These are phyloP conservation scores for Phylloporus sp. DNA, from an alignment of 768 basidiomycete species.

Conservation along the genomic window DNA sequence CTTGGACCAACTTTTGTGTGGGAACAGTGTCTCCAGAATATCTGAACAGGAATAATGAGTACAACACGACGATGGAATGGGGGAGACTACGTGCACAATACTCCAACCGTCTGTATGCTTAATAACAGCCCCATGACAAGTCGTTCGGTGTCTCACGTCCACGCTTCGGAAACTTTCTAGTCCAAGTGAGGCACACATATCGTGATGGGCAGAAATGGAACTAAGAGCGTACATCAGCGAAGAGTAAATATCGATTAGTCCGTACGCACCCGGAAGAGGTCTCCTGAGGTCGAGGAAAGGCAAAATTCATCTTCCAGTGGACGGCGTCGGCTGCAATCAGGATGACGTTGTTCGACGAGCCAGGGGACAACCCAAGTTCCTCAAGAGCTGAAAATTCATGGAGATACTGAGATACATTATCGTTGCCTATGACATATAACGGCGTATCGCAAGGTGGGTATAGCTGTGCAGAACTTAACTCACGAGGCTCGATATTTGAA, in stretches of 20 bases:
- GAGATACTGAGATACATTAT: slow-evolving; percentile 59
- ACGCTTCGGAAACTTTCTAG: slow-evolving; percentile 62
- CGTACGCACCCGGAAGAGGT: slow-evolving; percentile 3
- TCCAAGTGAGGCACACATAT: slow-evolving; percentile 52
- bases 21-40: slow-evolving; percentile 94
- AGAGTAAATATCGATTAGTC: not conserved
- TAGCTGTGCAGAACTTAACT: slow-evolving; percentile 43
- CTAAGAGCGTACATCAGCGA: slow-evolving; percentile 30
- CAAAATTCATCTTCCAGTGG: slow-evolving; percentile 40
- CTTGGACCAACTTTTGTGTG: slow-evolving; percentile 57
- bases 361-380: slow-evolving; percentile 57
- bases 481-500: not conserved
- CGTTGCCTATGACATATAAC: slow-evolving; percentile 66
- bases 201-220: slow-evolving; percentile 37
- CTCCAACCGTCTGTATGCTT: slow-evolving; percentile 57
- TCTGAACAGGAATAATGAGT: slow-evolving; percentile 38
- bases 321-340: slow-evolving; percentile 53
- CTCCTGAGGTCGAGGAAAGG: slow-evolving; percentile 26
- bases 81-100: slow-evolving; percentile 31
- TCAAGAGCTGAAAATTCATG: slow-evolving; percentile 70
- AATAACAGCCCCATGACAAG: slow-evolving; percentile 69
- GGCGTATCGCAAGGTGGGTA: slow-evolving; percentile 57
- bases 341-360: slow-evolving; percentile 49
- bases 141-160: slow-evolving; percentile 67
- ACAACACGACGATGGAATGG: not conserved